phyloP scores from a whole-genome alignment of 108 stramenopile species.

The Thalassiosira profunda region DNA sequence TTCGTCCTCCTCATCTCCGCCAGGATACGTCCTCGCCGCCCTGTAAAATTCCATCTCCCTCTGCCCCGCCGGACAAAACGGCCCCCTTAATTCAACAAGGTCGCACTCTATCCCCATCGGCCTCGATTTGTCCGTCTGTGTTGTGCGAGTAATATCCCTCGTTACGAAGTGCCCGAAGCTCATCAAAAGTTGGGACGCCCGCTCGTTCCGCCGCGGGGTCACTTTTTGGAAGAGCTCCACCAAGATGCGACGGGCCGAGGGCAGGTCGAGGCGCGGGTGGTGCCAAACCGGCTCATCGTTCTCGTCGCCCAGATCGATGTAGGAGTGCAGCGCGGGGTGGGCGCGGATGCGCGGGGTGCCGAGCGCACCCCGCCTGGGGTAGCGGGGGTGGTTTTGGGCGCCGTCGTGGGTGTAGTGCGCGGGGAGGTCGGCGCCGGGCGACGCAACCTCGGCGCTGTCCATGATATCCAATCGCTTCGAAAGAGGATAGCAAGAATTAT shows the following conservation, averaged over 20 bases:
- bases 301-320: neutral
- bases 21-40: neutral
- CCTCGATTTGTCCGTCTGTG: neutral
- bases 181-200: conserved; percentile 11
- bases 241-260: conserved; percentile 14
- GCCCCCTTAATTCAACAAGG: neutral
- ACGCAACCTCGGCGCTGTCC: no score
- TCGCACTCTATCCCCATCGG: conserved; percentile 6
- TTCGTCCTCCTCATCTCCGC: neutral
- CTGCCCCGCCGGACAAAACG: conserved; percentile 10
- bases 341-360: neutral
- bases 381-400: neutral
- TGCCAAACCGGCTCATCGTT: neutral
- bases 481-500: no score
- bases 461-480: no score
- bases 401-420: conserved; percentile 13
- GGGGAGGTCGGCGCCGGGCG: no score
- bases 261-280: conserved; percentile 2
- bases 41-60: conserved; percentile 3
- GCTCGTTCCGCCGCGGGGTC: conserved; percentile 10
- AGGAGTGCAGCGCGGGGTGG: conserved; percentile 9
- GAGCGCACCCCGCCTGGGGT: neutral
- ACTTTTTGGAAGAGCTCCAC: conserved; percentile 2
- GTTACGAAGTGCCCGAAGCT: conserved; percentile 21
- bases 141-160: conserved; percentile 1